Percentiles rank a stretch among this genome's conserved stretches.
Evolutionary conservation across 768 basidiomycete genomes (phyloP).

Genomic region (Amanita fuliginea): DNA sequence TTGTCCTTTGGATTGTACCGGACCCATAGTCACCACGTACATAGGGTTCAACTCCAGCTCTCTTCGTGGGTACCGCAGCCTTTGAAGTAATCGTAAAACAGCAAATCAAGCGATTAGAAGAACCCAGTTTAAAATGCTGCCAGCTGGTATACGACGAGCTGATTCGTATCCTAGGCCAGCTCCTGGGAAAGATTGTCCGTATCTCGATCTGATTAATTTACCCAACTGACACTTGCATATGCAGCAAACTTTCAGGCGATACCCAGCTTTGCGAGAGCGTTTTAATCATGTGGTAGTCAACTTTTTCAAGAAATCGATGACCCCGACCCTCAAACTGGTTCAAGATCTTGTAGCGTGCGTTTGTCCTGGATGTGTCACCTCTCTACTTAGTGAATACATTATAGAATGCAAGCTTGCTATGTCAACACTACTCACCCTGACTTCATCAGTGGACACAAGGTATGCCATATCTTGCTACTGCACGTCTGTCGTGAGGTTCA

Average conservation of each 20-base stretch:
- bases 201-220: background rate
- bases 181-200: slow-evolving; percentile 82
- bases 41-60: slow-evolving; percentile 88
- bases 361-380: background rate
- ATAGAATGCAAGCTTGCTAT: slow-evolving; percentile 96
- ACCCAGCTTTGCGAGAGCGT: slow-evolving; percentile 90
- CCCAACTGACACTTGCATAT: background rate
- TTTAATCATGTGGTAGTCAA: slow-evolving; percentile 95
- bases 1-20: slow-evolving; percentile 18
- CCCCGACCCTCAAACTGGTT: slow-evolving; percentile 91
- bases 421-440: slow-evolving; percentile 99
- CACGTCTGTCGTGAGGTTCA: background rate
- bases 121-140: slow-evolving; percentile 88
- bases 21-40: background rate
- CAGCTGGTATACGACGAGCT: slow-evolving; percentile 95
- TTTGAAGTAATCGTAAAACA: slow-evolving; percentile 99
- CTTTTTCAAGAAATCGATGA: slow-evolving; percentile 94
- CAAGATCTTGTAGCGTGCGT: slow-evolving; percentile 81
- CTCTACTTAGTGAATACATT: slow-evolving; percentile 3
- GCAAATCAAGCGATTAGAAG: slow-evolving; percentile 95
- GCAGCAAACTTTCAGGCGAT: slow-evolving; percentile 93
- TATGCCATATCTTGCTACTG: background rate
- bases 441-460: slow-evolving; percentile 94
- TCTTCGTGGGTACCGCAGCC: slow-evolving; percentile 94
- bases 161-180: slow-evolving; percentile 88